Evolutionary conservation across 441 rosid genomes (phyloP).

Genomic region (Cnidoscolus chayamansa): DNA sequence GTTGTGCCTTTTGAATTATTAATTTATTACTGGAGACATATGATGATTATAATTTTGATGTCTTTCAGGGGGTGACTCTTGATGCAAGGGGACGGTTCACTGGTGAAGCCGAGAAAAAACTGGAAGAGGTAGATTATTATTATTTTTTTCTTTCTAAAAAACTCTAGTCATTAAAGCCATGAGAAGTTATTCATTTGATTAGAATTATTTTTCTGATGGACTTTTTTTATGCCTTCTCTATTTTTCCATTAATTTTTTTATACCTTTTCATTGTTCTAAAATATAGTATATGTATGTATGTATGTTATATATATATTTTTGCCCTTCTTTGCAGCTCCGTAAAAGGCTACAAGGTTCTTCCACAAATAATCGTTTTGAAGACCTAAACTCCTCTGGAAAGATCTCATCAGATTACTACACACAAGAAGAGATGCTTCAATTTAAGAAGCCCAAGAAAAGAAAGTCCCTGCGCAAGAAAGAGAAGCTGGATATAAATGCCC

Average conservation of each 20-base stretch:
- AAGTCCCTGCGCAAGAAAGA: constrained; percentile 82
- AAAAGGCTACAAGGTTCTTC: constrained; percentile 69
- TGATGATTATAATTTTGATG: constrained; percentile 9
- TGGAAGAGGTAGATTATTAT: constrained; percentile 64
- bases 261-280: not conserved
- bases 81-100: constrained; percentile 77
- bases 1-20: not conserved
- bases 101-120: constrained; percentile 91
- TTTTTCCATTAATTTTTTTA: constrained; percentile 5
- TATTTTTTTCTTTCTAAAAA: not conserved
- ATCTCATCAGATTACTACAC: constrained; percentile 77
- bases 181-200: not conserved
- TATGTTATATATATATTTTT: not conserved
- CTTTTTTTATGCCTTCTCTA: not conserved
- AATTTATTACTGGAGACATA: not conserved
- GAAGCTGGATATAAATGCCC: constrained; percentile 77
- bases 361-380: constrained; percentile 50
- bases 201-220: constrained; percentile 7
- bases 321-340: constrained; percentile 54
- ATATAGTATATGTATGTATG: not conserved
- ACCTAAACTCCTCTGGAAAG: constrained; percentile 62
- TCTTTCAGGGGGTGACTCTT: constrained; percentile 68
- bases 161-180: not conserved
- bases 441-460: constrained; percentile 91
- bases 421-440: constrained; percentile 79